Percentiles rank a stretch among this genome's conserved stretches.
These are phyloP conservation scores for Rhododendron molle DNA, from an alignment of 148 eudicot species.

Conservation along the genomic window DNA sequence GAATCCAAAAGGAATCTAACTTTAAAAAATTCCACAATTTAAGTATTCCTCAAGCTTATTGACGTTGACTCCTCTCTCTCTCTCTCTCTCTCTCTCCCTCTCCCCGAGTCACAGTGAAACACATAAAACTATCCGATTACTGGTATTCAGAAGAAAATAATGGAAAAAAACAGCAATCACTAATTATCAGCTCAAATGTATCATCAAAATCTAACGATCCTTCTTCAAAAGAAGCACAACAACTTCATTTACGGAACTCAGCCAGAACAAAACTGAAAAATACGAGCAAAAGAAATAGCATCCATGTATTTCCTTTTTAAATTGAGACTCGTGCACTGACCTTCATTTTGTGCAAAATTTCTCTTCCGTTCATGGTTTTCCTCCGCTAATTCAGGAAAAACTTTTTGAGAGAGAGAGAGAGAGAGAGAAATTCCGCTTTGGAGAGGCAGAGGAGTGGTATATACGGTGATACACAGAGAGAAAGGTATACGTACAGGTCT, in stretches of 20 bases:
- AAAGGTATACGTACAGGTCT: not conserved
- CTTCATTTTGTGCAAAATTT: slow-evolving; percentile 51
- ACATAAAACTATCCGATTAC: not conserved
- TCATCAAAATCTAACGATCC: not conserved
- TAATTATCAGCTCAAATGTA: not conserved
- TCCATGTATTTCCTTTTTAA: no score
- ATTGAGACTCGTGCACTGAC: slow-evolving; percentile 7
- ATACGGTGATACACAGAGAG: not conserved
- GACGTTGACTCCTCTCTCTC: not conserved
- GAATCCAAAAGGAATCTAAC: not conserved
- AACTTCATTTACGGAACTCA: not conserved
- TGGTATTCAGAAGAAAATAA: not conserved
- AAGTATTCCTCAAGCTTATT: not conserved
- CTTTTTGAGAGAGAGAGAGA: not conserved
- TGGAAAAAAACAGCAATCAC: not conserved
- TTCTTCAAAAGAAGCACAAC: not conserved
- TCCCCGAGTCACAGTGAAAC: not conserved
- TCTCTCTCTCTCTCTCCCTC: not conserved
- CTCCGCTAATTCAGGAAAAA: not conserved
- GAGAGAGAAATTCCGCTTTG: not conserved
- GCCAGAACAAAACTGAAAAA: not conserved
- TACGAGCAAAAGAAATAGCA: not conserved
- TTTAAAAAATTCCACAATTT: not conserved
- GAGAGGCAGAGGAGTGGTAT: not conserved
- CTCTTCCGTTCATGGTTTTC: slow-evolving; percentile 38